Evolutionary conservation across 352 stramenopile genomes (phyloP).

Genomic region (Globisporangium echinulatum): DNA sequence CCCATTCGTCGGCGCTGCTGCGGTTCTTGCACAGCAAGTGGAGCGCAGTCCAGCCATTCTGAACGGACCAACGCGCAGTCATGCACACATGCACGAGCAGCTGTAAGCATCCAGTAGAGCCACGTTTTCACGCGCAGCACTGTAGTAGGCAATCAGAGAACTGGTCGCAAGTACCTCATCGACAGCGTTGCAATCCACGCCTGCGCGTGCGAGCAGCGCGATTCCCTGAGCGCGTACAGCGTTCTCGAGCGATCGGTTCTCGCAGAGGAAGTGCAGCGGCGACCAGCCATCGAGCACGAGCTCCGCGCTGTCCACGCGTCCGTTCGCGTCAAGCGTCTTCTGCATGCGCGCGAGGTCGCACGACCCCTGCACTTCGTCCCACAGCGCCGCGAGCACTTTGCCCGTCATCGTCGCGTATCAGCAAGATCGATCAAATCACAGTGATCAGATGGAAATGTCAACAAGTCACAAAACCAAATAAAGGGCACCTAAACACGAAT

Average conservation of each 20-base stretch:
- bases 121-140: background rate
- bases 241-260: slow-evolving; percentile 49
- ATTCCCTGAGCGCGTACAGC: slow-evolving; percentile 30
- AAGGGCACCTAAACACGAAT: too few species aligned
- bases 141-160: too few species aligned
- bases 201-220: slow-evolving; percentile 24
- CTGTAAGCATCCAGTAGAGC: too few species aligned
- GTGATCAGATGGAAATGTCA: too few species aligned
- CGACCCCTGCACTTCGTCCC: slow-evolving; percentile 64
- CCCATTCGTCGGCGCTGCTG: slow-evolving; percentile 16
- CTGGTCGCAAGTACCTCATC: slow-evolving; percentile 44
- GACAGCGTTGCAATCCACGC: slow-evolving; percentile 43
- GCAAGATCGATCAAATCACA: too few species aligned
- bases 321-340: slow-evolving; percentile 20
- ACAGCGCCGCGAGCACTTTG: slow-evolving; percentile 31
- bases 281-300: slow-evolving; percentile 65
- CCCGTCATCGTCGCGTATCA: background rate
- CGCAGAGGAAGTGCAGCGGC: slow-evolving; percentile 65
- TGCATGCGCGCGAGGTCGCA: slow-evolving; percentile 39
- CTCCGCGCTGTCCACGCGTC: background rate
- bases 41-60: slow-evolving; percentile 64
- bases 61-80: background rate
- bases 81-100: background rate
- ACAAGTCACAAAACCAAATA: too few species aligned
- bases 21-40: slow-evolving; percentile 69